Base-by-base conservation (phyloP, 2,329 filamentous ascomycete species). In the Sclerotinia nivalis region DNA sequence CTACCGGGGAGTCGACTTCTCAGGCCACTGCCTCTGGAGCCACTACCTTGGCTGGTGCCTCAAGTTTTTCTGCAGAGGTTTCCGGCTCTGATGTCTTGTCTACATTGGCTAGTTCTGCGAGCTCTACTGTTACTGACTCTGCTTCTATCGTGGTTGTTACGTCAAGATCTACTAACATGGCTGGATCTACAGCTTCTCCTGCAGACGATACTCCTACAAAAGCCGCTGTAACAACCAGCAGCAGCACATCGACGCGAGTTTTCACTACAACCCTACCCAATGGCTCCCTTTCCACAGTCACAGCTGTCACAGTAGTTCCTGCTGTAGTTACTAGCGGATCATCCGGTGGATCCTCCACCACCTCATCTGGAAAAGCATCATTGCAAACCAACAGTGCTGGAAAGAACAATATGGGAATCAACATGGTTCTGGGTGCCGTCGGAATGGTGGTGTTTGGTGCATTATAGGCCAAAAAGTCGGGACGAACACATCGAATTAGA, bases 181-280 rank as follows among this genome's bases (percentile, higher is more conserved):
- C 47, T 45, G 49, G 55, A 64, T 54, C 66, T 18, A 65, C 54
- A 69, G 66, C 72, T 55, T 69, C 70, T 69, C 69, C 69, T 58
- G 31, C 68, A 68, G 60, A 61, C 66, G 45, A 66, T 69, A 55
- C 52, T 56, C 47, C 72, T 62, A 40, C 68, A 31, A 31, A 59
- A 66, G 31, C 69, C 64, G 64, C 69, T 66, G 67, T 70, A 62
- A 61, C 47, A 37, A 50, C 72, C 28, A 68, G 54, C 37, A 61
- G 69, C 12, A 70, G 58, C 13, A 56, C 69, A 0, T 56, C 69
- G 9, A 71, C 68, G n/a, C 70, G 72, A n/a, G 71, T 77, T 15
- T 76, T 68, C 54, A 77, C 75, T 12, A 75, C 76, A 5, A 78
- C 76, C 2, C 47, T 75, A 10, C 64, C 75, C 12, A 72, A 74